phyloP scores from a whole-genome alignment of 164 flowering plant species.

The Dillenia suffruticosa region DNA sequence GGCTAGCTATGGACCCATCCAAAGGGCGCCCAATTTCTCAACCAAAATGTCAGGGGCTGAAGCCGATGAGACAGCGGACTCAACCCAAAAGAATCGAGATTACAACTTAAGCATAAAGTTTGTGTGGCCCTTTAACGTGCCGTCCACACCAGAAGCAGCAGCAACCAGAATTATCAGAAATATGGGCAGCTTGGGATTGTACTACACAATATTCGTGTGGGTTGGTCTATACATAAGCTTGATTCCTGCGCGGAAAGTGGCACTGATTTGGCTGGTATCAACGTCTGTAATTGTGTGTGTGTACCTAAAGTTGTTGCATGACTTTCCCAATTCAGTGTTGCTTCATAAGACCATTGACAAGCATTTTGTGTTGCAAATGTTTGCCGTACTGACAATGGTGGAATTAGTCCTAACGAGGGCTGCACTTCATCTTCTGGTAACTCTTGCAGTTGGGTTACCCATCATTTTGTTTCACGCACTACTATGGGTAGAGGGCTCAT shows the following conservation, averaged over 20 bases:
- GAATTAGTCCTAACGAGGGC: slow-evolving; percentile 21
- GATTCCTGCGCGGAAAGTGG: slow-evolving; percentile 19
- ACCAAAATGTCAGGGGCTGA: neutral
- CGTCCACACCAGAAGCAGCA: slow-evolving; percentile 13
- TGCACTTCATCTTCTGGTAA: slow-evolving; percentile 17
- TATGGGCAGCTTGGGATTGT: neutral
- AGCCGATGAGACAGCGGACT: neutral
- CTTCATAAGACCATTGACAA: slow-evolving; percentile 17
- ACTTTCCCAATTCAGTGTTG: slow-evolving; percentile 15
- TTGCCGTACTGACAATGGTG: slow-evolving; percentile 8
- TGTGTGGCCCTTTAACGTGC: slow-evolving; percentile 7
- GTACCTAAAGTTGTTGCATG: slow-evolving; percentile 13
- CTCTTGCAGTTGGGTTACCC: slow-evolving; percentile 16
- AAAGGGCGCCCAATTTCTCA: neutral
- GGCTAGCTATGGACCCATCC: slow-evolving; percentile 11
- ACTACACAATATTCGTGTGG: slow-evolving; percentile 15
- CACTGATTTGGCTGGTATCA: slow-evolving; percentile 15
- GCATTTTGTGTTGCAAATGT: slow-evolving; percentile 10
- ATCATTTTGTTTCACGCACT: slow-evolving; percentile 28
- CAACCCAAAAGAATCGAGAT: neutral
- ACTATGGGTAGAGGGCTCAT: slow-evolving; percentile 10
- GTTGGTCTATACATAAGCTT: slow-evolving; percentile 17
- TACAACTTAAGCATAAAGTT: neutral
- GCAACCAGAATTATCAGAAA: slow-evolving; percentile 9
- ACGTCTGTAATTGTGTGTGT: slow-evolving; percentile 6